phyloP scores from a whole-genome alignment of 441 rosid genomes.

The Erodium texanum region DNA sequence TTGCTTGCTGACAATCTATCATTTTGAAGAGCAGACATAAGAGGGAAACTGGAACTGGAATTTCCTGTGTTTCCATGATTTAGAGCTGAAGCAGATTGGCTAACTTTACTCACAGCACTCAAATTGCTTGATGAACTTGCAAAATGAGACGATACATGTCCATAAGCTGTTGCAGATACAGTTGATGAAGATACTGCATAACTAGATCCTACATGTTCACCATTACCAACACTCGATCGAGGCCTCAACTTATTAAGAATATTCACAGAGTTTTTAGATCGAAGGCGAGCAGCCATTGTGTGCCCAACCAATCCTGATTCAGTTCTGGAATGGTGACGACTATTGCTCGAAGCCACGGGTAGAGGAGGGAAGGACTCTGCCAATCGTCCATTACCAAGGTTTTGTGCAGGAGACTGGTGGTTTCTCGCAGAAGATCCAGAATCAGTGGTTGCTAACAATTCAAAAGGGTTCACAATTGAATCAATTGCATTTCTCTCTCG shows the following conservation, averaged over 20 bases:
- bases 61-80: constrained; percentile 19
- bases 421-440: constrained; percentile 22
- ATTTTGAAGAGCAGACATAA: constrained; percentile 18
- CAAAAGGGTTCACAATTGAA: constrained; percentile 20
- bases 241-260: constrained; percentile 11
- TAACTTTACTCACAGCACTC: constrained; percentile 19
- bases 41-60: constrained; percentile 23
- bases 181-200: constrained; percentile 15
- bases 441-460: constrained; percentile 20
- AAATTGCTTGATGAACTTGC: constrained; percentile 25
- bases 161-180: constrained; percentile 12
- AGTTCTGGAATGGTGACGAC: constrained; percentile 17
- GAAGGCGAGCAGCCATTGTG: constrained; percentile 30
- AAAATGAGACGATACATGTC: constrained; percentile 15
- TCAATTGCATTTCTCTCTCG: constrained; percentile 12
- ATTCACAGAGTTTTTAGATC: constrained; percentile 19
- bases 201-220: constrained; percentile 17
- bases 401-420: constrained; percentile 18
- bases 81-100: constrained; percentile 22
- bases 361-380: constrained; percentile 32
- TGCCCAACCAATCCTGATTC: constrained; percentile 17
- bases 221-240: constrained; percentile 8
- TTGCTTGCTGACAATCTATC: constrained; percentile 16
- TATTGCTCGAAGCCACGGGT: constrained; percentile 15
- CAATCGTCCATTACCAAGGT: constrained; percentile 15